Percentiles rank a stretch among this genome's conserved stretches.
Conservation (phyloP, 1,284 basidiomycete genomes). For the Tylopilus sp. region DNA sequence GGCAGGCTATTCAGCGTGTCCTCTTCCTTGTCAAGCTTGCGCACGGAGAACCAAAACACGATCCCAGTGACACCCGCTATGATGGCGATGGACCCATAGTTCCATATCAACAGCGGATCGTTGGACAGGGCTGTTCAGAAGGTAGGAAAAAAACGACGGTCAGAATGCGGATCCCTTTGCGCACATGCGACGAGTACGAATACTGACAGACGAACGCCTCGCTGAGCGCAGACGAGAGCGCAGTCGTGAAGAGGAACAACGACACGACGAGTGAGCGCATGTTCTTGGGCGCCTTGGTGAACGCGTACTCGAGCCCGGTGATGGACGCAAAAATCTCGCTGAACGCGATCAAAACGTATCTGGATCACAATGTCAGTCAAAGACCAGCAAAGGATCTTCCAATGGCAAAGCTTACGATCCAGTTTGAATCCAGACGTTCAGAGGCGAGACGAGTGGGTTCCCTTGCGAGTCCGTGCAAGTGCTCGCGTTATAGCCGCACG, state of each 20-base stretch:
- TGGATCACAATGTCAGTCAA: conserved; percentile 9
- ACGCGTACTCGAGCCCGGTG: conserved; percentile 85
- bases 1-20: conserved; percentile 53
- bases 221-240: conserved; percentile 59
- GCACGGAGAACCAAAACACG: conserved; percentile 61
- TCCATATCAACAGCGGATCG: conserved; percentile 54
- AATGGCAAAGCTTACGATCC: conserved; percentile 40
- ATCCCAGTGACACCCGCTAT: conserved; percentile 37
- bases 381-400: no score
- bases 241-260: conserved; percentile 66
- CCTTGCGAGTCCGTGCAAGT: conserved; percentile 46
- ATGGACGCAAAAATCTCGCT: conserved; percentile 83
- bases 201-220: conserved; percentile 61
- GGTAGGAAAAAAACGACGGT: conserved; percentile 15
- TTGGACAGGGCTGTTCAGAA: conserved; percentile 40
- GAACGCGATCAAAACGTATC: conserved; percentile 64
- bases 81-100: conserved; percentile 45
- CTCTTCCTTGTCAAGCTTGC: conserved; percentile 58
- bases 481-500: conserved; percentile 56
- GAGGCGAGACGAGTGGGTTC: conserved; percentile 44
- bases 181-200: neutral
- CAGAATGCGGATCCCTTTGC: conserved; percentile 37
- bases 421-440: conserved; percentile 77
- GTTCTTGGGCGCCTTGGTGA: conserved; percentile 78
- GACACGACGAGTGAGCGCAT: conserved; percentile 78